Evolutionary conservation across 345 rosid genomes (phyloP).

Genomic region (Rhodomyrtus tomentosa): DNA sequence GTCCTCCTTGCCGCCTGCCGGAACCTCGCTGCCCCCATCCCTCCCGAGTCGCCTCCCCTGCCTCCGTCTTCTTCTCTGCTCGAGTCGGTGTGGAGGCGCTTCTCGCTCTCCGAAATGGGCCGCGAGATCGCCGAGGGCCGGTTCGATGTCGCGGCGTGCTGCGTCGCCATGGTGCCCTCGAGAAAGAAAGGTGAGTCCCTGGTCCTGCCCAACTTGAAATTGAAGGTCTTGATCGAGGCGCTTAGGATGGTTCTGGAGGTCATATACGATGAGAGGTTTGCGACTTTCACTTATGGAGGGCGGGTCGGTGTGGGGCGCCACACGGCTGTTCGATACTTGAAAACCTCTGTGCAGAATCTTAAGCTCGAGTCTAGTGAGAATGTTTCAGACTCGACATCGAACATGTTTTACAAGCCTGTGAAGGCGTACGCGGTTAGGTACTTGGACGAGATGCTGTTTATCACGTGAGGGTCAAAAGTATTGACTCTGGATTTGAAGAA

Average conservation of each 20-base stretch:
- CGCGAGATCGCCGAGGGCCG: slow-evolving; percentile 32
- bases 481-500: slow-evolving; percentile 58
- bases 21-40: slow-evolving; percentile 25
- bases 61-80: background rate
- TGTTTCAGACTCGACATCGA: slow-evolving; percentile 13
- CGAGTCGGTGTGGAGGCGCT: slow-evolving; percentile 22
- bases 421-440: slow-evolving; percentile 73
- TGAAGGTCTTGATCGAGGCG: slow-evolving; percentile 77
- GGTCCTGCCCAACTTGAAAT: slow-evolving; percentile 64
- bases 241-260: slow-evolving; percentile 67
- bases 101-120: slow-evolving; percentile 55
- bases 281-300: slow-evolving; percentile 78
- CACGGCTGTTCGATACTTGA: slow-evolving; percentile 75
- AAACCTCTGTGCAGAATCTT: slow-evolving; percentile 49
- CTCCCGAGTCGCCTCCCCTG: background rate
- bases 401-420: slow-evolving; percentile 52
- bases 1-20: slow-evolving; percentile 75
- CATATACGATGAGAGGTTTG: slow-evolving; percentile 73
- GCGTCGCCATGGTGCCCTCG: slow-evolving; percentile 23
- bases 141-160: slow-evolving; percentile 46
- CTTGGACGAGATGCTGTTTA: slow-evolving; percentile 73
- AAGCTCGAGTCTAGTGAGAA: slow-evolving; percentile 14
- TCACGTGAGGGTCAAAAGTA: slow-evolving; percentile 70
- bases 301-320: slow-evolving; percentile 91
- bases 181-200: slow-evolving; percentile 33